Evolutionary conservation across 1,284 basidiomycete genomes (phyloP).

Genomic region (Boletus semigastroideus): DNA sequence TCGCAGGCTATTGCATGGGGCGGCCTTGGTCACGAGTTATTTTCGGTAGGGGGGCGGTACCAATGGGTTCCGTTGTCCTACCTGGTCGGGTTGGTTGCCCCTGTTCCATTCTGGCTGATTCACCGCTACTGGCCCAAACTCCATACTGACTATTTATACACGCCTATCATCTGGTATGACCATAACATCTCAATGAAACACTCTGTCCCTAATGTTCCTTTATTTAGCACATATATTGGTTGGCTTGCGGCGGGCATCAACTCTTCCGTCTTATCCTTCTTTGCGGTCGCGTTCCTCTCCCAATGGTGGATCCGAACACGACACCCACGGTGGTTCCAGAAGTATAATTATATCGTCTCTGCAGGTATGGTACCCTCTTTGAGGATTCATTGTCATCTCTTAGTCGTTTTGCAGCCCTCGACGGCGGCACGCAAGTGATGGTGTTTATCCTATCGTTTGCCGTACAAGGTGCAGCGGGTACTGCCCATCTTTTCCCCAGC

Average conservation of each 20-base stretch:
- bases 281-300: no score
- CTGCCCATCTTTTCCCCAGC: constrained; percentile 33
- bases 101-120: constrained; percentile 56
- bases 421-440: constrained; percentile 66
- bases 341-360: constrained; percentile 47
- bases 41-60: constrained; percentile 53
- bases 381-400: no score
- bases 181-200: no score
- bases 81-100: constrained; percentile 54
- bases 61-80: constrained; percentile 57
- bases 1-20: constrained; percentile 67
- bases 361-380: constrained; percentile 32
- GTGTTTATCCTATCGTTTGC: constrained; percentile 72
- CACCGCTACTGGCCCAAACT: constrained; percentile 44
- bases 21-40: constrained; percentile 58
- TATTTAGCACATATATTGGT: no score
- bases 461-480: constrained; percentile 66
- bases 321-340: constrained; percentile 54
- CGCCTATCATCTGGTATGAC: constrained; percentile 42
- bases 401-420: constrained; percentile 39
- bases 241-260: no score
- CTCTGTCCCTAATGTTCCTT: no score
- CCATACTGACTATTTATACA: constrained; percentile 43
- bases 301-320: constrained; percentile 42
- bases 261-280: no score